Conservation (phyloP, 257 asterid genomes). For the Lantana camara region DNA sequence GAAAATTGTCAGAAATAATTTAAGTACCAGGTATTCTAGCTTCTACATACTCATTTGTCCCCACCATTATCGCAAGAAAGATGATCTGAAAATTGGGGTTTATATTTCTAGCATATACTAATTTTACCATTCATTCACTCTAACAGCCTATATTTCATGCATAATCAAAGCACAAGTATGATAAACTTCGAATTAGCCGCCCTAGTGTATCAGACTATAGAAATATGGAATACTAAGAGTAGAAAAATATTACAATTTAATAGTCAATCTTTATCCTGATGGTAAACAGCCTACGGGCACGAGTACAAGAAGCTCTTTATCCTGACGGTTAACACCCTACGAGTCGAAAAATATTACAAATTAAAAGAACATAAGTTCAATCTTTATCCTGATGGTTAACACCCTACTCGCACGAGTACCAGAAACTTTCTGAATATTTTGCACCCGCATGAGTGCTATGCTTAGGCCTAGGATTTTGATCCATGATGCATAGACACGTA, state of each 20-base stretch:
- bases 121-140: not conserved
- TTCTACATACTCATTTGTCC: not conserved
- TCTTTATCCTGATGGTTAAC: too few relatives aligned
- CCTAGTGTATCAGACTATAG: constrained; percentile 15
- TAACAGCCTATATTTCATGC: constrained; percentile 1
- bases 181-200: constrained; percentile 1
- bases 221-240: not conserved
- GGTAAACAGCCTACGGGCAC: not conserved
- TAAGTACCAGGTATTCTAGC: constrained; percentile 10
- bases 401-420: too few relatives aligned
- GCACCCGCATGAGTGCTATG: too few relatives aligned
- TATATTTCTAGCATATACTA: not conserved
- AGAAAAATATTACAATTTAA: constrained; percentile 1
- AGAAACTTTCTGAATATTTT: not conserved
- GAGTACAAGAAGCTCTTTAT: not conserved
- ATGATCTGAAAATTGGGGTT: not conserved
- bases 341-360: too few relatives aligned
- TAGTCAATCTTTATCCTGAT: not conserved
- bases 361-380: too few relatives aligned
- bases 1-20: constrained; percentile 15
- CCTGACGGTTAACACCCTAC: too few relatives aligned
- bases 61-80: not conserved
- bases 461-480: too few relatives aligned
- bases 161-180: constrained; percentile 16
- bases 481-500: too few relatives aligned